These are phyloP conservation scores for Aspergillus pseudoterreus DNA, from an alignment of 2,329 filamentous ascomycete genomes.

Conservation along the genomic window DNA sequence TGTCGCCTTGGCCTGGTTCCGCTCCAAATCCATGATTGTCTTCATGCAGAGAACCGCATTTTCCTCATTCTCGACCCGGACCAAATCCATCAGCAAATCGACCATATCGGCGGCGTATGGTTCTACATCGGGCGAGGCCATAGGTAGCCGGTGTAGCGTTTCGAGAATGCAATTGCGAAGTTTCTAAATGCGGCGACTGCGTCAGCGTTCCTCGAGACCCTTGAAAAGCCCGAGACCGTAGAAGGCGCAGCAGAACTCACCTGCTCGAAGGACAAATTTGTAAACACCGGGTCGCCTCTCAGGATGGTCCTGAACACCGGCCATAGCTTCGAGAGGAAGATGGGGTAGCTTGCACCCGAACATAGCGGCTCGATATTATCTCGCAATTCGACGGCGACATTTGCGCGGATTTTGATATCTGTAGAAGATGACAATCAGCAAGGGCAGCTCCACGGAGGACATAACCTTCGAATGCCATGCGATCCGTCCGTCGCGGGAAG, in stretches of 20 bases:
- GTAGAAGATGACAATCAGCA: conserved; percentile 8
- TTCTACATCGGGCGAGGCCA: conserved; percentile 75
- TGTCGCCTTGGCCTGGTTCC: conserved; percentile 83
- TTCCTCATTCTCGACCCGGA: conserved; percentile 92
- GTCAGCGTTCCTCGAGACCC: neutral
- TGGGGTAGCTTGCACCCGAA: conserved; percentile 70
- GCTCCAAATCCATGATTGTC: conserved; percentile 93
- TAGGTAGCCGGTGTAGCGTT: conserved; percentile 83
- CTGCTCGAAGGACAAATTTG: conserved; percentile 86
- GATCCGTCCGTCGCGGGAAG: neutral
- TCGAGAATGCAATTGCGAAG: conserved; percentile 90
- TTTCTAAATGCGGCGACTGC: conserved; percentile 53
- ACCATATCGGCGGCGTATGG: conserved; percentile 85
- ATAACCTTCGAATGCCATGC: neutral
- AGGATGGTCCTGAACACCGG: conserved; percentile 85
- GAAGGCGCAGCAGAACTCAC: conserved; percentile 45
- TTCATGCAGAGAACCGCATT: conserved; percentile 99
- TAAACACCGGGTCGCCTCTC: conserved; percentile 81
- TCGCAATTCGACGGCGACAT: conserved; percentile 78
- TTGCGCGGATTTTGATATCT: conserved; percentile 81
- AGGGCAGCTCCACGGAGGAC: neutral
- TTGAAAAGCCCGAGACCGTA: neutral
- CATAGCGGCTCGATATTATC: conserved; percentile 84
- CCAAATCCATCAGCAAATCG: conserved; percentile 82
- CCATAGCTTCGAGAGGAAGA: conserved; percentile 82